Conservation (phyloP, 2,329 filamentous ascomycete species). For the Ceratocystis variospora region DNA sequence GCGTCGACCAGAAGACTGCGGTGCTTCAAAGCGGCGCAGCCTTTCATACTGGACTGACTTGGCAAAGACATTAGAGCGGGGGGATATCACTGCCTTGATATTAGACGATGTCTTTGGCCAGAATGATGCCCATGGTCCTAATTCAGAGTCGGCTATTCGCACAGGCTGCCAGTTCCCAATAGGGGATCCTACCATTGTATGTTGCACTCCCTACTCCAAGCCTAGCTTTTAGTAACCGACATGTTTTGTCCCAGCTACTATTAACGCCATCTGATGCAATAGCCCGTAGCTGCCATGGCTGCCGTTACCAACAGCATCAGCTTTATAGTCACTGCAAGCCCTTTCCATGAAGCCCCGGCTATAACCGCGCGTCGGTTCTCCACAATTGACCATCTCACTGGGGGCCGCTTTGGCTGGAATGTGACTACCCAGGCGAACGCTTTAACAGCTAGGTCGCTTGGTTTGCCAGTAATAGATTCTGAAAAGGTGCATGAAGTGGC, state of each 20-base stretch:
- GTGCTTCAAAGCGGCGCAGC: conserved; percentile 41
- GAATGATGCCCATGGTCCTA: conserved; percentile 55
- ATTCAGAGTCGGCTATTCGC: conserved; percentile 40
- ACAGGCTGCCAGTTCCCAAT: conserved; percentile 57
- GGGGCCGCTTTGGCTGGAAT: conserved; percentile 38
- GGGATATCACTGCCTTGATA: conserved; percentile 50
- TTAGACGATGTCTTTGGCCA: conserved; percentile 53
- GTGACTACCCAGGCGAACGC: conserved; percentile 57
- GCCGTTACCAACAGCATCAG: conserved; percentile 52
- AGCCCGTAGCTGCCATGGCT: conserved; percentile 51
- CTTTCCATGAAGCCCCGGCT: conserved; percentile 57
- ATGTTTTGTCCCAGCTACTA: neutral
- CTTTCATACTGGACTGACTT: conserved; percentile 51
- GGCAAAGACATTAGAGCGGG: conserved; percentile 46
- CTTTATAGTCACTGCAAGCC: conserved; percentile 54
- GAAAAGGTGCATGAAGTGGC: conserved; percentile 44
- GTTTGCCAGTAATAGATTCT: conserved; percentile 37
- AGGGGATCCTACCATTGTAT: conserved; percentile 44
- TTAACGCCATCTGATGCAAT: conserved; percentile 19
- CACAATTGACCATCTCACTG: conserved; percentile 53
- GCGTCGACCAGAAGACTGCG: conserved; percentile 49
- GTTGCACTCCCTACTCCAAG: neutral
- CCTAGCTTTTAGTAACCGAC: neutral
- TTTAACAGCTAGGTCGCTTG: conserved; percentile 50
- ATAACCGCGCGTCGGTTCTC: conserved; percentile 50